Conservation (phyloP, 1,284 basidiomycete species). For the Fomitopsis palustris region DNA sequence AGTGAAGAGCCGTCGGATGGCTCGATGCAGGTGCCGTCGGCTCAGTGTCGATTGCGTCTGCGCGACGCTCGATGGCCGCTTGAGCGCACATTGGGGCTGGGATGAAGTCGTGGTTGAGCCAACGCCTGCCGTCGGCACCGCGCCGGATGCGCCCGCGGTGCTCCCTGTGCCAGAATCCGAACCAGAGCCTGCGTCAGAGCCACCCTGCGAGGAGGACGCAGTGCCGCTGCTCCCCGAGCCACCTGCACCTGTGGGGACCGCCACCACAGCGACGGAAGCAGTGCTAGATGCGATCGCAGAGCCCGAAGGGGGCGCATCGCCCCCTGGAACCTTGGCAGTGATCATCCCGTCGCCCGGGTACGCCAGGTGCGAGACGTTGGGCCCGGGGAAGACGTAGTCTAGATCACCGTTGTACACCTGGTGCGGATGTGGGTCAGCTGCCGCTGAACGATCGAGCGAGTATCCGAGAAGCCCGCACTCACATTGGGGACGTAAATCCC, state of each 20-base stretch:
- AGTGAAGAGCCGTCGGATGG: not conserved
- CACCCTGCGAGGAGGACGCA: not conserved
- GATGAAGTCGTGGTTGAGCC: not conserved
- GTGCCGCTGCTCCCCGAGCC: constrained; percentile 4
- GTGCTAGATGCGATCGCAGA: constrained; percentile 10
- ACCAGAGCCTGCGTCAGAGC: not conserved
- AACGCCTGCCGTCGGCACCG: not conserved
- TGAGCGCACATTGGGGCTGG: not conserved
- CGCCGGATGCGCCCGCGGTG: not conserved
- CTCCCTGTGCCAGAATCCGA: not conserved
- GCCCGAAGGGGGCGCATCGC: constrained; percentile 13
- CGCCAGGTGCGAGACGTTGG: constrained; percentile 29
- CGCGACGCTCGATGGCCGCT: not conserved
- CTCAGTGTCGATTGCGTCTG: not conserved
- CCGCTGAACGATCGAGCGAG: not conserved
- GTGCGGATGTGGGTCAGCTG: not conserved
- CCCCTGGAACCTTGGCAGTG: constrained; percentile 13
- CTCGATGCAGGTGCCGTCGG: not conserved
- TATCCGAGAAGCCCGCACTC: constrained; percentile 10
- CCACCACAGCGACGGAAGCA: constrained; percentile 11
- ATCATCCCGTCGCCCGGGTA: constrained; percentile 19
- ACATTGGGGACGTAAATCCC: constrained; percentile 54
- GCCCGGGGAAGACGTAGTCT: constrained; percentile 39
- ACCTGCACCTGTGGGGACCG: constrained; percentile 6
- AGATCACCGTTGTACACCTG: constrained; percentile 33